Percentiles rank a stretch among this genome's conserved stretches.
These are phyloP conservation scores for Podaxis sp. DNA, from an alignment of 768 basidiomycete genomes.

Conservation along the genomic window DNA sequence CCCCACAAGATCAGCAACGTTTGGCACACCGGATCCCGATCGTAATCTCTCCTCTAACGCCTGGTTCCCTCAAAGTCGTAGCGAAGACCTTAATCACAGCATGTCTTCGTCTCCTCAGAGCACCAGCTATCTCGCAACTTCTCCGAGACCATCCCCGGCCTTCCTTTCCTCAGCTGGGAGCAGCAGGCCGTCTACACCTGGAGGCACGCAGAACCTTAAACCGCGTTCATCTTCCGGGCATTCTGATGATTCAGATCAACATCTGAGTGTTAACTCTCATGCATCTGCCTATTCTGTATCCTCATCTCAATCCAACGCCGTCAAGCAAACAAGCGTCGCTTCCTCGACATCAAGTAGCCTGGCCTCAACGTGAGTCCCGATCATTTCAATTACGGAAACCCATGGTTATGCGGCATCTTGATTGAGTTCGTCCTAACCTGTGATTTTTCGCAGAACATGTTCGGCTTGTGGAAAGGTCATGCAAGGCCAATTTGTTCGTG, in stretches of 20 bases:
- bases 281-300: constrained; percentile 56
- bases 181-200: constrained; percentile 57
- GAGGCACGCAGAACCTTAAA: constrained; percentile 43
- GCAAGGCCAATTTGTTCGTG: constrained; percentile 96
- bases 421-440: constrained; percentile 27
- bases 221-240: constrained; percentile 54
- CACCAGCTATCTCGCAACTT: constrained; percentile 24
- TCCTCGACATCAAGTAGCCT: constrained; percentile 58
- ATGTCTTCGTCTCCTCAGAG: constrained; percentile 26
- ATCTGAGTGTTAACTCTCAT: constrained; percentile 45
- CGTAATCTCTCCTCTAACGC: constrained; percentile 41
- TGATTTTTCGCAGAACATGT: constrained; percentile 51
- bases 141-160: constrained; percentile 42
- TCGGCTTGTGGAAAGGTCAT: constrained; percentile 78
- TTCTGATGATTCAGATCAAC: constrained; percentile 46
- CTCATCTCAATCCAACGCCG: constrained; percentile 34
- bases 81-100: constrained; percentile 70
- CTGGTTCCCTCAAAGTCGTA: constrained; percentile 52
- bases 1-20: constrained; percentile 66
- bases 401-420: constrained; percentile 13
- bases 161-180: constrained; percentile 40
- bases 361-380: constrained; percentile 54
- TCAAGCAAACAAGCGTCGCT: constrained; percentile 42
- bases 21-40: constrained; percentile 53
- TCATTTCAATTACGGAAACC: constrained; percentile 9